Evolutionary conservation across 192 early-diverging fungal genomes (phyloP), one percentile per base, ranked within the genome.

Genomic region (Linnemannia exigua): DNA sequence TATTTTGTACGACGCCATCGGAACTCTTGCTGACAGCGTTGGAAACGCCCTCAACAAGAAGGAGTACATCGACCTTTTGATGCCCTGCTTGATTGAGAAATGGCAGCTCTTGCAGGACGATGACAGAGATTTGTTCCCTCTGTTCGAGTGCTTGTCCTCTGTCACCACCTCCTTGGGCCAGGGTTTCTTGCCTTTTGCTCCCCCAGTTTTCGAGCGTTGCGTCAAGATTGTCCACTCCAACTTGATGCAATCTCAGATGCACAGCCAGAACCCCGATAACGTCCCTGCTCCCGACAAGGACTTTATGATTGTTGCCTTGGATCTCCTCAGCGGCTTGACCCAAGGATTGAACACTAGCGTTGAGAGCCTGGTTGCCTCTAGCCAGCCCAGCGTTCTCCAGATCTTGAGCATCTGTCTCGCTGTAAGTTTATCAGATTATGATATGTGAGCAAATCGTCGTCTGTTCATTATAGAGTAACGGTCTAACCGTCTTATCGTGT

Each of bases 1-100:
- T 48, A 96, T 98, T 75, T 91, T 99, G 67, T 99, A 99, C 87
- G 98, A 99, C 78, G 98, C 97, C 2, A 93, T 99, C 19, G 98
- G 97, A 48, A 99, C 98, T n/a, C 91, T 99, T 52, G 98, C 98
- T 20, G 98, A 99, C 79, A 92, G 95, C 16, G 97, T 99, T 20
- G 96, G 95, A 1, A 74, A 87, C 25, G 95, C 94, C 69, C 93
- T 99, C 51, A 96, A 94, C 89, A 93, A 94, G 70, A 95, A 93
- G 70, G 87, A 94, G 63, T 97, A 92, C 79, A 95, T 98, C 51
- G 91, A 97, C 51, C 76, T 96, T 28, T 89, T 99, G 77, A 96
- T 99, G 95, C 93, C 93, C 5, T 95, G 96, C 35, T 91, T 99
- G 69, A 89, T 97, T 52, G 90, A 92, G 76, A 96, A 96, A 87